Percentiles rank a stretch among this genome's conserved stretches.
Conservation (phyloP, 371 early-diverging fungal species). For the Mucor velutinosus region DNA sequence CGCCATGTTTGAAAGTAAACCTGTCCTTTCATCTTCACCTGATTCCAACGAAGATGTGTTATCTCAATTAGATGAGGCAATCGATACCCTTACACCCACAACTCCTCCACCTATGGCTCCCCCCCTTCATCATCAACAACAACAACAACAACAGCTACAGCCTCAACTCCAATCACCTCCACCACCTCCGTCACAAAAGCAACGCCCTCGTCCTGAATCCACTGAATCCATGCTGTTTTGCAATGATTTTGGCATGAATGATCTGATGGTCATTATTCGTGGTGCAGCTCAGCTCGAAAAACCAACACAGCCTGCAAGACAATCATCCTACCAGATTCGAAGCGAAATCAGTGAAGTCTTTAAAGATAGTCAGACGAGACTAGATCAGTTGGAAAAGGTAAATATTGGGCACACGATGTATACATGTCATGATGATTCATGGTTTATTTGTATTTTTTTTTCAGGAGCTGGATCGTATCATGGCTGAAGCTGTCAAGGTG, state of each 20-base stretch:
- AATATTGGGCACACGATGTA: neutral
- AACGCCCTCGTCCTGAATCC: constrained; percentile 15
- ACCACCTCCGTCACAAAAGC: neutral
- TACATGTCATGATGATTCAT: neutral
- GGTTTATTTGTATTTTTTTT: neutral
- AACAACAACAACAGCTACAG: neutral
- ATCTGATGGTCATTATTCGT: constrained; percentile 51
- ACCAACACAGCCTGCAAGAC: neutral
- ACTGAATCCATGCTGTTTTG: constrained; percentile 46
- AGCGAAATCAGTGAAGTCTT: constrained; percentile 42
- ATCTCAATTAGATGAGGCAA: constrained; percentile 21
- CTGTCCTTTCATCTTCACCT: constrained; percentile 8
- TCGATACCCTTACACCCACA: constrained; percentile 18
- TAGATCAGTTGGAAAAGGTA: constrained; percentile 56
- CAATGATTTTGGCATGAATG: constrained; percentile 56
- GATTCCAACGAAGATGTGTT: constrained; percentile 4
- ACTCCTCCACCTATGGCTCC: neutral
- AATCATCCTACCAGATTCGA: constrained; percentile 23
- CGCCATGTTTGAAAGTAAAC: neutral
- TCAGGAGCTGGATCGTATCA: constrained; percentile 41
- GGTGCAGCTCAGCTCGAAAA: constrained; percentile 31
- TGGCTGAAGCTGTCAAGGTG: constrained; percentile 38
- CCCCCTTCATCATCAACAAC: neutral
- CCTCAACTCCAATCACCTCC: neutral
- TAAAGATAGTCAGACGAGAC: constrained; percentile 36